Evolutionary conservation across 345 rosid genomes (phyloP), one percentile per base, ranked within the genome.

Genomic region (Citrus inodora): DNA sequence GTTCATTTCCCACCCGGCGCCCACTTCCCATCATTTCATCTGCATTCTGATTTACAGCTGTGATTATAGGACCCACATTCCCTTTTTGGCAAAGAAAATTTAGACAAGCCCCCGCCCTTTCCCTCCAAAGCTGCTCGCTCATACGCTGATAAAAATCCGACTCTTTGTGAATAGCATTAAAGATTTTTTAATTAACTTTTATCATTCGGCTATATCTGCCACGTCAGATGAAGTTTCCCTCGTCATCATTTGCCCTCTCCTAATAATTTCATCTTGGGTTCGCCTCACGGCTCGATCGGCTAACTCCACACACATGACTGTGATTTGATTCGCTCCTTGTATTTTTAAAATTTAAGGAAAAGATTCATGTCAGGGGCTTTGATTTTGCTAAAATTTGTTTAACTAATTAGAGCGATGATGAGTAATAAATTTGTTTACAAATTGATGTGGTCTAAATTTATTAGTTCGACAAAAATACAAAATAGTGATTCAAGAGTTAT

Each of bases 1-100:
- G 67, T 69, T 42, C 59, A 51, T 32, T 73, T 48, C 46, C 21
- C 17, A 10, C 13, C 9, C 1, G 65, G 46, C 55, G 30, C 77
- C 69, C 46, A 59, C 62, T 0, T 37, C 19, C 69, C 68, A 74
- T 69, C 78, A 79, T 37, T 46, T 30, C 25, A 4, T 37, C 35
- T 68, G 74, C 67, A 48, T n/a, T 76, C 59, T 83, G 79, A 77
- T 78, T 66, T 80, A 77, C 86, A 83, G 86, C 83, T 83, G 86
- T 74, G 73, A 75, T 13, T 2, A 32, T 35, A 25, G 80, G 74
- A 32, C 76, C 80, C 80, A 55, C 86, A 22, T 81, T 61, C 84
- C 84, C 67, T 78, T 81, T 81, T 84, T 42, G 87, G 87, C 84
- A 81, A 78, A 72, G 51, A 46, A 46, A 46, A 46, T 13, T 46